Evolutionary conservation across 2,329 filamentous ascomycete species (phyloP).

Genomic region (Aureobasidium sp.): DNA sequence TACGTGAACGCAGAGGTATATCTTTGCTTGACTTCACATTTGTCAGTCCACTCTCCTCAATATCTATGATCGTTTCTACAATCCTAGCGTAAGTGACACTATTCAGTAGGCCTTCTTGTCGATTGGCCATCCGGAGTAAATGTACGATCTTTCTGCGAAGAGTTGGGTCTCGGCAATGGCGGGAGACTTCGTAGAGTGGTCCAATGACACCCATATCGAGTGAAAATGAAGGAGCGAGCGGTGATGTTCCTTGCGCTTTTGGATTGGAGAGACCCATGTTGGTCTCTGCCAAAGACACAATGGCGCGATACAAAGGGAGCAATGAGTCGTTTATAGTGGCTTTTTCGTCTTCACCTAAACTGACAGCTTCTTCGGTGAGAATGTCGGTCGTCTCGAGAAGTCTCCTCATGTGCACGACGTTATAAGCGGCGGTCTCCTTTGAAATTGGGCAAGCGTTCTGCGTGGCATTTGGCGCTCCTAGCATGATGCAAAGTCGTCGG

Average conservation of each 20-base stretch:
- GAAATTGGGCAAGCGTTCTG: neutral
- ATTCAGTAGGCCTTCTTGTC: conserved; percentile 19
- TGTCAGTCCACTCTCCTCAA: conserved; percentile 16
- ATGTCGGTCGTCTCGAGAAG: neutral
- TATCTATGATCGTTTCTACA: conserved; percentile 23
- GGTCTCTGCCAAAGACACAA: neutral
- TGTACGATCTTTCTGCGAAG: conserved; percentile 18
- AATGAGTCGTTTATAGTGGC: neutral
- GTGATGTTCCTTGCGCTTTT: neutral
- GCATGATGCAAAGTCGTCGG: neutral
- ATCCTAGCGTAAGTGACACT: conserved; percentile 17
- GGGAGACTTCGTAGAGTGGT: conserved; percentile 18
- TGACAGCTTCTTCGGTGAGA: neutral
- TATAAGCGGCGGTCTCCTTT: neutral
- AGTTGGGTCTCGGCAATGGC: conserved; percentile 19
- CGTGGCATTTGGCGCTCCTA: neutral
- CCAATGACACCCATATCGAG: conserved; percentile 22
- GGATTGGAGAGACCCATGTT: neutral
- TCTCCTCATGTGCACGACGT: neutral
- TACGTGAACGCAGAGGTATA: neutral
- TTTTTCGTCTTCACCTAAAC: neutral
- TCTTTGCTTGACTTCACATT: neutral
- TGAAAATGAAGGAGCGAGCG: conserved; percentile 14
- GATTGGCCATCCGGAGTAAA: conserved; percentile 12
- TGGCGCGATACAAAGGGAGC: neutral